These are phyloP conservation scores for Rhodotorula sp. DNA, from an alignment of 1,284 basidiomycete genomes.

Conservation along the genomic window DNA sequence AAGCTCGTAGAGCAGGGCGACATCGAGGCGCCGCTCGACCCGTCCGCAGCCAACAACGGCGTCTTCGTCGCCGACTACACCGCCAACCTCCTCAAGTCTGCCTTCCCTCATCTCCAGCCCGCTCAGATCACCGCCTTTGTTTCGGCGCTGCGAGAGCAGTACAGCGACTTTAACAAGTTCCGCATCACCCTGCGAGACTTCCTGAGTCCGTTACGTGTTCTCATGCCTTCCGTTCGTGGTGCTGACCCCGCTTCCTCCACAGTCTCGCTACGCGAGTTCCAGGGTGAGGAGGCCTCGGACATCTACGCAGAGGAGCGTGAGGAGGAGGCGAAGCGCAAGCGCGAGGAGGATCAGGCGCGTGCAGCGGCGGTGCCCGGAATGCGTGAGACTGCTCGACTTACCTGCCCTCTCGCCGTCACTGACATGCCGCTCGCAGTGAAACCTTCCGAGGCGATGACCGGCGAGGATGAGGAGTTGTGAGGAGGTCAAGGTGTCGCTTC, in stretches of 20 bases:
- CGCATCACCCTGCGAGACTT: constrained; percentile 84
- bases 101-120: constrained; percentile 82
- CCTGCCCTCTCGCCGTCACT: background rate
- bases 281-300: constrained; percentile 64
- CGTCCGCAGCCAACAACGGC: constrained; percentile 73
- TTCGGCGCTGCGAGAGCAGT: constrained; percentile 75
- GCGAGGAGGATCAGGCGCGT: constrained; percentile 77
- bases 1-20: constrained; percentile 82
- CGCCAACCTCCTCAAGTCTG: constrained; percentile 76
- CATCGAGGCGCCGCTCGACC: constrained; percentile 82
- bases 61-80: constrained; percentile 80
- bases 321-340: constrained; percentile 72
- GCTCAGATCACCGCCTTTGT: constrained; percentile 68
- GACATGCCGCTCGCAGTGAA: constrained; percentile 5
- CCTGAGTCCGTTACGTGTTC: constrained; percentile 45
- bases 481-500: too few relatives aligned
- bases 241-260: constrained; percentile 15
- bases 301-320: constrained; percentile 95
- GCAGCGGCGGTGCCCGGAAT: constrained; percentile 97
- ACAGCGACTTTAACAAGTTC: constrained; percentile 87
- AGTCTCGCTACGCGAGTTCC: constrained; percentile 86
- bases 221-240: background rate
- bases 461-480: constrained; percentile 27
- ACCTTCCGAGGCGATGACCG: constrained; percentile 24
- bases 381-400: constrained; percentile 44